phyloP scores from a whole-genome alignment of 176 grass and related monocot species.

The Eleusine coracana region DNA sequence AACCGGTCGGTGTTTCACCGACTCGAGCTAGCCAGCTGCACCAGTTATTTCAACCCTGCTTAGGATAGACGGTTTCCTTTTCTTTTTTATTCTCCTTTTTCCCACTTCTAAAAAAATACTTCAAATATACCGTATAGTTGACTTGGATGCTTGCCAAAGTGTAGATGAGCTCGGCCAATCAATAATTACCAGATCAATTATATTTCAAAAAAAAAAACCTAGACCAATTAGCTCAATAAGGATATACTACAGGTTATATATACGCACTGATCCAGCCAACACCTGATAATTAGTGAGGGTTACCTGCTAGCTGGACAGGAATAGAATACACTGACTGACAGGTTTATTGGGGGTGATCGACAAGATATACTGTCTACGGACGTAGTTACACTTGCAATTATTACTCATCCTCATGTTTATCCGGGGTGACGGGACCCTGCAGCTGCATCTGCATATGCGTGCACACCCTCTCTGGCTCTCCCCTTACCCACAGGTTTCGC shows the following conservation, averaged over 20 bases:
- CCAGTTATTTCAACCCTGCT: too few species aligned
- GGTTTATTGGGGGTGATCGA: background rate
- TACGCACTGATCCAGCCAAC: background rate
- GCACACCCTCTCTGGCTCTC: slow-evolving; percentile 69
- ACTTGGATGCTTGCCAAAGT: background rate
- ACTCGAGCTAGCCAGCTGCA: too few species aligned
- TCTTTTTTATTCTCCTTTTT: too few species aligned
- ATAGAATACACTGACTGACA: background rate
- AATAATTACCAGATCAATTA: background rate
- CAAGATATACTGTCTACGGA: background rate
- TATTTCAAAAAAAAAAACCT: too few species aligned
- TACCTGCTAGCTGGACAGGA: background rate
- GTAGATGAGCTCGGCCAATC: too few species aligned
- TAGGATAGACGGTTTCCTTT: too few species aligned
- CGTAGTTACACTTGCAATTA: background rate
- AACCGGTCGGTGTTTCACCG: too few species aligned
- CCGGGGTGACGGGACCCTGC: slow-evolving; percentile 6
- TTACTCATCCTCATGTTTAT: slow-evolving; percentile 1
- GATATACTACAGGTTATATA: background rate
- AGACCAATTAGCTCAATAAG: background rate
- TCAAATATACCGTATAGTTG: background rate
- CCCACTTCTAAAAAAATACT: too few species aligned
- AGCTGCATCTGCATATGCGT: slow-evolving; percentile 57
- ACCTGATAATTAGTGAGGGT: background rate
- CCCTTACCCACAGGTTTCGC: slow-evolving; percentile 67